These are phyloP conservation scores for Phascolomyces articulosus DNA, from an alignment of 371 early-diverging fungal genomes.

Conservation along the genomic window DNA sequence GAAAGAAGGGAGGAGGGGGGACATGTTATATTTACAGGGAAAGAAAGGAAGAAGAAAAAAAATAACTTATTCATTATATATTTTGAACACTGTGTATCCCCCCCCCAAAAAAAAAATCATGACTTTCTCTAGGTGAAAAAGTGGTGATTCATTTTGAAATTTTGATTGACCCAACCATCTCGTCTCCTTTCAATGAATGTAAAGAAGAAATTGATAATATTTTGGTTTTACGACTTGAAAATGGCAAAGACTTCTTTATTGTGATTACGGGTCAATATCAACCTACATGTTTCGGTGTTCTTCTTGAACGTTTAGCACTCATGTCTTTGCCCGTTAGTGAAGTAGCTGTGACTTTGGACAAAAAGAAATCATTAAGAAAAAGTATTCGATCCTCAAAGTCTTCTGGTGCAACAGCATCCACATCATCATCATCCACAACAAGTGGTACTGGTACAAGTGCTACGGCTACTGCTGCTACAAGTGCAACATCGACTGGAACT, in stretches of 20 bases:
- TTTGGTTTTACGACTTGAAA: constrained; percentile 78
- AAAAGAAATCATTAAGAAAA: constrained; percentile 8
- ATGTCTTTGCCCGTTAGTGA: constrained; percentile 60
- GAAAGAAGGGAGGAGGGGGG: background rate
- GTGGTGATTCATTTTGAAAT: constrained; percentile 69
- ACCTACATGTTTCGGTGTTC: constrained; percentile 77
- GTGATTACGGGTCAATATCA: constrained; percentile 70
- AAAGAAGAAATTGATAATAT: constrained; percentile 73
- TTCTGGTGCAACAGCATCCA: background rate
- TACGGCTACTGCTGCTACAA: too few relatives aligned
- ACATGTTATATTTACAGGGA: too few relatives aligned
- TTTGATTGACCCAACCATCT: constrained; percentile 65
- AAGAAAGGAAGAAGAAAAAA: too few relatives aligned
- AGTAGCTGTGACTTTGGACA: constrained; percentile 12
- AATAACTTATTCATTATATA: too few relatives aligned
- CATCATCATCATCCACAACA: background rate
- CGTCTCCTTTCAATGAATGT: constrained; percentile 69
- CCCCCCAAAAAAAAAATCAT: too few relatives aligned
- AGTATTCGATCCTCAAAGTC: constrained; percentile 2
- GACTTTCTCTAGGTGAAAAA: constrained; percentile 47
- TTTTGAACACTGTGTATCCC: too few relatives aligned
- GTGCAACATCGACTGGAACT: background rate
- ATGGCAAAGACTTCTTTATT: constrained; percentile 87
- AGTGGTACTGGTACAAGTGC: too few relatives aligned
- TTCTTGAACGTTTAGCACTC: constrained; percentile 63